These are phyloP conservation scores for Cephaloascus albidus DNA, from an alignment of 805 yeast species.

Conservation along the genomic window DNA sequence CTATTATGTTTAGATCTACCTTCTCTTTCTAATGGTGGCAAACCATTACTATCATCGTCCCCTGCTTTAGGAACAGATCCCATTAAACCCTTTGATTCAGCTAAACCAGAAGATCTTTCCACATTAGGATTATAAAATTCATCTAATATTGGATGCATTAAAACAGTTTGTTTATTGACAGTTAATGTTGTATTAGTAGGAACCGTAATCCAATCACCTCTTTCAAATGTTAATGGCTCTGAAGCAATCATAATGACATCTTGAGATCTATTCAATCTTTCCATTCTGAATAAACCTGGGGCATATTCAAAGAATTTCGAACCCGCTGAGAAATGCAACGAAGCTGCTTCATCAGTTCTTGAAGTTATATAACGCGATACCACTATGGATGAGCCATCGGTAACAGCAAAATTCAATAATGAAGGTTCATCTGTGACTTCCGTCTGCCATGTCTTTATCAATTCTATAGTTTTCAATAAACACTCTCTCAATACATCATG, in stretches of 20 bases:
- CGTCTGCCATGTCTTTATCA: slow-evolving; percentile 72
- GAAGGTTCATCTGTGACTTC: slow-evolving; percentile 61
- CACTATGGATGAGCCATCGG: slow-evolving; percentile 83
- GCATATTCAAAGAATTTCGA: slow-evolving; percentile 82
- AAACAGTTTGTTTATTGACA: slow-evolving; percentile 74
- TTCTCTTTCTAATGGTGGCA: slow-evolving; percentile 27
- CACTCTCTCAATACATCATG: slow-evolving; percentile 59
- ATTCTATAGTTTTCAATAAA: slow-evolving; percentile 60
- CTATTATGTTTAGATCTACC: slow-evolving; percentile 11
- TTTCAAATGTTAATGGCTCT: slow-evolving; percentile 92
- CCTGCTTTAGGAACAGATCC: slow-evolving; percentile 77
- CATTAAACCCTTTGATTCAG: slow-evolving; percentile 86
- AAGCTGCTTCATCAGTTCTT: slow-evolving; percentile 90
- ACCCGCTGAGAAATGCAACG: slow-evolving; percentile 90
- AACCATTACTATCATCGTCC: slow-evolving; percentile 4
- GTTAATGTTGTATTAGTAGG: slow-evolving; percentile 87
- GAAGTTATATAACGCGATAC: slow-evolving; percentile 86
- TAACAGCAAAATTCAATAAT: slow-evolving; percentile 84
- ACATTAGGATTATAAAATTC: slow-evolving; percentile 79
- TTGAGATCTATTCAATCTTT: slow-evolving; percentile 84
- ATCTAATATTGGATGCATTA: slow-evolving; percentile 85
- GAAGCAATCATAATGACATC: slow-evolving; percentile 95
- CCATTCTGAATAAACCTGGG: slow-evolving; percentile 92
- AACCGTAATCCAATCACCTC: slow-evolving; percentile 96
- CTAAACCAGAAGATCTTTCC: slow-evolving; percentile 69